phyloP scores from a whole-genome alignment of 2,329 filamentous ascomycete species.

The Periglandula ipomoeae region DNA sequence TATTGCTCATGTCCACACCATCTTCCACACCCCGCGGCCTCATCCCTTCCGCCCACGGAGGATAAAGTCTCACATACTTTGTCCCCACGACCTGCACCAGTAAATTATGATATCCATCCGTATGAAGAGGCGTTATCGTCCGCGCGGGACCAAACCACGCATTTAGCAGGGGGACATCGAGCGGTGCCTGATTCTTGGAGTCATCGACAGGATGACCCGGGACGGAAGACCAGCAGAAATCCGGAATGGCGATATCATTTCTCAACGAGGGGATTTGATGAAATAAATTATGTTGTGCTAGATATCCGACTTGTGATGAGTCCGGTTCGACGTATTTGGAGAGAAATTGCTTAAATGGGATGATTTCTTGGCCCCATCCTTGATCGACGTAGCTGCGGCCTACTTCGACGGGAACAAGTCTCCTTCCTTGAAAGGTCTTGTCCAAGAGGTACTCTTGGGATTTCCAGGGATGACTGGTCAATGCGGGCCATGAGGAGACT shows the following conservation, averaged over 20 bases:
- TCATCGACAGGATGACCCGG: conserved; percentile 41
- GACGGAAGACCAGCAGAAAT: conserved; percentile 71
- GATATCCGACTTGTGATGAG: conserved; percentile 53
- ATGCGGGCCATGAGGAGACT: conserved; percentile 64
- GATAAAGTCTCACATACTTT: conserved; percentile 88
- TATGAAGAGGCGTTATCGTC: conserved; percentile 89
- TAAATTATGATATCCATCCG: conserved; percentile 89
- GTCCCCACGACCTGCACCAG: conserved; percentile 79
- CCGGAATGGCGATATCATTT: conserved; percentile 69
- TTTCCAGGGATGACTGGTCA: conserved; percentile 59
- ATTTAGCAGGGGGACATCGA: conserved; percentile 62
- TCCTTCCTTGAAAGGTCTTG: conserved; percentile 63
- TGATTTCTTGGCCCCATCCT: conserved; percentile 74
- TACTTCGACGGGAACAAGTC: conserved; percentile 78
- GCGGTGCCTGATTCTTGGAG: conserved; percentile 27
- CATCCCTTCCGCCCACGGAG: conserved; percentile 53
- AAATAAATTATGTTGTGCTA: conserved; percentile 87
- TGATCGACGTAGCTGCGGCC: conserved; percentile 82
- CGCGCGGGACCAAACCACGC: conserved; percentile 86
- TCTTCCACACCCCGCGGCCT: conserved; percentile 53
- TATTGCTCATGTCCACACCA: conserved; percentile 89
- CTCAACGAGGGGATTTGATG: conserved; percentile 69
- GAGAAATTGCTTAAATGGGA: conserved; percentile 67
- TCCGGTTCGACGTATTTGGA: conserved; percentile 40
- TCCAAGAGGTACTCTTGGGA: conserved; percentile 65